Percentiles rank a stretch among this genome's conserved stretches.
phyloP scores from a whole-genome alignment of 2,329 filamentous ascomycete genomes.

The Claviceps citrina region DNA sequence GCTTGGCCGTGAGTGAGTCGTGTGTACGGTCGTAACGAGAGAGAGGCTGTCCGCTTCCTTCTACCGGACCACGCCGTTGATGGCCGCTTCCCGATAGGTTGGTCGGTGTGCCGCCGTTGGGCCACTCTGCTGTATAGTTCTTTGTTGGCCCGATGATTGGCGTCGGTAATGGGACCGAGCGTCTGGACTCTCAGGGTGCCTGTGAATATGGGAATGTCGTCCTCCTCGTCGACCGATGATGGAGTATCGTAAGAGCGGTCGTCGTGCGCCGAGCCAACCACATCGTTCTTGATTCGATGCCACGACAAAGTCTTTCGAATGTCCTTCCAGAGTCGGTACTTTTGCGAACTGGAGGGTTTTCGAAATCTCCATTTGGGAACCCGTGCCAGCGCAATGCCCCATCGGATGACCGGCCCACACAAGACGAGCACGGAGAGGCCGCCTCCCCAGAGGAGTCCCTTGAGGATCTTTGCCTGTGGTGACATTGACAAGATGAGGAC shows the following conservation, averaged over 20 bases:
- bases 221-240: conserved; percentile 19
- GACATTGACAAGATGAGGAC: conserved; percentile 62
- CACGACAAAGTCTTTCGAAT: conserved; percentile 29
- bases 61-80: conserved; percentile 47
- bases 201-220: conserved; percentile 10
- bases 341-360: conserved; percentile 29
- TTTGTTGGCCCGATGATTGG: background rate
- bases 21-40: conserved; percentile 56
- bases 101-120: conserved; percentile 35
- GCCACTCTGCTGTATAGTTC: too few relatives aligned
- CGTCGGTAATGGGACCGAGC: conserved; percentile 11
- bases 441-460: conserved; percentile 73
- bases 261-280: conserved; percentile 17
- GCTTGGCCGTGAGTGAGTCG: conserved; percentile 70
- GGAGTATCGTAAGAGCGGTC: conserved; percentile 18
- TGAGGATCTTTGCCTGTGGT: conserved; percentile 72
- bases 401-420: conserved; percentile 60
- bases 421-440: conserved; percentile 59
- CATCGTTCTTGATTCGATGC: conserved; percentile 29
- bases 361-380: conserved; percentile 86
- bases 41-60: conserved; percentile 48
- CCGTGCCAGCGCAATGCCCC: conserved; percentile 72
- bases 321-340: conserved; percentile 21
- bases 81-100: conserved; percentile 22
- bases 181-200: conserved; percentile 16